Evolutionary conservation across 176 grass and related monocot species (phyloP), one percentile per base, ranked within the genome.

Genomic region (Eremochloa ophiuroides): DNA sequence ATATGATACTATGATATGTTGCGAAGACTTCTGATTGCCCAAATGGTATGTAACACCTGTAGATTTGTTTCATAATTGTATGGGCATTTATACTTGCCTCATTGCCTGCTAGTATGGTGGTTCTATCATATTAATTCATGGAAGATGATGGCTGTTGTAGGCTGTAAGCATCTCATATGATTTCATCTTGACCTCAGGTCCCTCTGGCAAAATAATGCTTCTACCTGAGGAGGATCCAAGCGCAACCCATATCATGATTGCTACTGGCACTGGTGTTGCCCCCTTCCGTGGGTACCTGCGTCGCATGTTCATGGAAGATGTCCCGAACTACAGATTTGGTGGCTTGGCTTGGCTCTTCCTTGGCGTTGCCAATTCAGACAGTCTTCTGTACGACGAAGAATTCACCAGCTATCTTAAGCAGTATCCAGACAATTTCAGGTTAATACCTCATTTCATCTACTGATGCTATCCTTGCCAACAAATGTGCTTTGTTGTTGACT

Each of bases 161-260:
- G 20, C 15, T n/a, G 30, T 71, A 77, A 73, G n/a, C 29, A 41
- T 72, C 59, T 73, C 28, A 78, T 59, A 3, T 28, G 16, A 73
- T 67, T 82, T 61, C 20, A 48, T 73, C 60, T 65, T 81, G 46
- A 73, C 8, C 71, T 81, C 83, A 99, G 93, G 96, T 20, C 96
- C 96, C 26, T 95, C 96, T 46, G 96, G 93, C 74, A 99, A 99
- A 84, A 95, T 99, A 77, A 99, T 99, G 96, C 88, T 99, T 26
- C 83, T 99, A 60, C 96, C 96, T 69, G 91, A 99, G 86, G 89
- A 87, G 47, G 74, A 99, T 73, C 96, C 88, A 61, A 99, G 88
- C 65, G 87, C 91, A 62, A 99, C 91, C 77, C 93, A 99, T 76
- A 95, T 99, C 71, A 99, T 99, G 93, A 99, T 99, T 50, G 92